phyloP scores from a whole-genome alignment of 306 rosid genomes.

The Fagus crenata region DNA sequence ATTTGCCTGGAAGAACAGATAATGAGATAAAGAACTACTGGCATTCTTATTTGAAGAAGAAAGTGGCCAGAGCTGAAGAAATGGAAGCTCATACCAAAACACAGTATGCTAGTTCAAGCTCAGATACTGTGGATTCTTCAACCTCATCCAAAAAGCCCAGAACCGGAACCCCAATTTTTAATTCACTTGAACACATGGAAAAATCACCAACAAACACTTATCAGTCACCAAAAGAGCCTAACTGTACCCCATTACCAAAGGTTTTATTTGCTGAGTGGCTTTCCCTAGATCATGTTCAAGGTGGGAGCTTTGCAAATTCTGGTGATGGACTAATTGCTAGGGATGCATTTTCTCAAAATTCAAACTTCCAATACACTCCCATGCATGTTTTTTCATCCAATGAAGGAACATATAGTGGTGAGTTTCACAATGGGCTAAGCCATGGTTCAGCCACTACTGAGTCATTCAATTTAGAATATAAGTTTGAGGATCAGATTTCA shows the following conservation, averaged over 20 bases:
- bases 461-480: slow-evolving; percentile 53
- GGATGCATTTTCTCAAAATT: slow-evolving; percentile 46
- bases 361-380: slow-evolving; percentile 39
- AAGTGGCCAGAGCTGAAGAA: slow-evolving; percentile 56
- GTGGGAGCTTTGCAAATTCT: slow-evolving; percentile 32
- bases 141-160: slow-evolving; percentile 41
- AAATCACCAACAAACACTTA: slow-evolving; percentile 31
- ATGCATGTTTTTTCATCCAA: slow-evolving; percentile 36
- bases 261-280: slow-evolving; percentile 93
- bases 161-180: slow-evolving; percentile 29
- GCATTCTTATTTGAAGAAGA: slow-evolving; percentile 96
- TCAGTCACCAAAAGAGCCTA: slow-evolving; percentile 35
- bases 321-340: slow-evolving; percentile 32
- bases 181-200: slow-evolving; percentile 29
- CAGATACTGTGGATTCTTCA: slow-evolving; percentile 60
- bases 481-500: slow-evolving; percentile 61
- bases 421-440: slow-evolving; percentile 37
- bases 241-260: slow-evolving; percentile 54
- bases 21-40: slow-evolving; percentile 91
- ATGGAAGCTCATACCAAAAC: slow-evolving; percentile 39
- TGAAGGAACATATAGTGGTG: slow-evolving; percentile 41
- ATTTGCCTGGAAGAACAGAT: slow-evolving; percentile 91
- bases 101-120: slow-evolving; percentile 56
- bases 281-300: slow-evolving; percentile 45
- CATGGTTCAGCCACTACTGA: slow-evolving; percentile 30